phyloP scores from a whole-genome alignment of 768 basidiomycete species.

The Cystobasidium tubakii region DNA sequence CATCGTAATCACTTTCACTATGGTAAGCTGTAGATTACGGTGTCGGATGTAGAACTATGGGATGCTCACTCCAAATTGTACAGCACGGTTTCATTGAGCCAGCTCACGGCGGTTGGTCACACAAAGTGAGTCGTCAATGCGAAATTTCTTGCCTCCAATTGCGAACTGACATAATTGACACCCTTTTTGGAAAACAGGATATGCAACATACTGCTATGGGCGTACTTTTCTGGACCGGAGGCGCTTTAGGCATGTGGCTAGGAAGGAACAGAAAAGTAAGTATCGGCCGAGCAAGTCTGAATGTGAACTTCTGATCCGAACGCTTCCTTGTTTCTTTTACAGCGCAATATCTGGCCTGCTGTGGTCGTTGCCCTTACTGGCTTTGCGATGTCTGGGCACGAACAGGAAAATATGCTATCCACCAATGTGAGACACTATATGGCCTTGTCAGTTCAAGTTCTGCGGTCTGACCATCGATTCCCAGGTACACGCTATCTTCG shows the following conservation, averaged over 20 bases:
- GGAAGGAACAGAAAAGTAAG: conserved; percentile 13
- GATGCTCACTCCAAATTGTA: no score
- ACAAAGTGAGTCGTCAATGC: neutral
- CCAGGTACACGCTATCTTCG: conserved; percentile 20
- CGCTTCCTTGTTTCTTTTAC: no score
- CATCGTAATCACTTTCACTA: conserved; percentile 10
- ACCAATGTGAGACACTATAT: conserved; percentile 3
- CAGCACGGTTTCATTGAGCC: conserved; percentile 12
- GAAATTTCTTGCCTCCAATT: no score
- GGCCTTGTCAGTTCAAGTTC: neutral
- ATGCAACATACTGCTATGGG: conserved; percentile 24
- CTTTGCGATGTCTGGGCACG: conserved; percentile 18
- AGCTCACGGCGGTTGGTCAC: neutral
- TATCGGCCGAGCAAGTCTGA: neutral
- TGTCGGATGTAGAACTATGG: no score
- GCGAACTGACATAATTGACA: neutral
- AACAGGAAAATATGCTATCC: conserved; percentile 15
- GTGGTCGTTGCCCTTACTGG: neutral
- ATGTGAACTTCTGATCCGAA: no score
- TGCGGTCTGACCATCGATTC: neutral
- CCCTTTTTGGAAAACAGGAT: neutral
- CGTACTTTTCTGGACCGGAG: conserved; percentile 24
- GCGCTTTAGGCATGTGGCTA: conserved; percentile 25
- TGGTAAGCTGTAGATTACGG: neutral
- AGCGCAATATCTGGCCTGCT: conserved; percentile 12